Base-by-base conservation (phyloP, 306 rosid species). In the Quercus wislizeni region DNA sequence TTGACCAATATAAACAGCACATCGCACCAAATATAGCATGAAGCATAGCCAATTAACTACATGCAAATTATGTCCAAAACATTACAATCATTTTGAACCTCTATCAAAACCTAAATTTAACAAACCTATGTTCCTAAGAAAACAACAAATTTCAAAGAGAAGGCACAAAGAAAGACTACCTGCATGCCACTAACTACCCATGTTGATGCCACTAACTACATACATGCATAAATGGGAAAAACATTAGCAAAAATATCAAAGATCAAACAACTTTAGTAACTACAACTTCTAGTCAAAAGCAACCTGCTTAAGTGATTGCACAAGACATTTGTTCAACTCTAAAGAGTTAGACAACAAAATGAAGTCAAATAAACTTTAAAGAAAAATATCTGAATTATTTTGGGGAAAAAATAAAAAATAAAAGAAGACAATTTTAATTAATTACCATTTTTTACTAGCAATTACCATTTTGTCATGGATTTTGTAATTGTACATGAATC, bases 151-250 rank as follows among this genome's bases (percentile, higher is more conserved):
- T 14, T 46, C 2, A 5, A 49, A 71, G 38, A 71, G 33, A 71
- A 13, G 52, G 55, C 43, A 61, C 49, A 59, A 27, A 28, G 57
- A 18, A 1, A 76, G 63, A 85, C 95, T 81, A 67, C 21, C 21
- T 21, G 92, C 98, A 86, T 83, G 82, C 99, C 97, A 31, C 93
- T 95, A 90, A 92, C 94, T 87, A 84, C 97, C 99, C 92, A 55
- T 91, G 89, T 94, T 94, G 65, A 92, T 94, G 90, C 97, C 99
- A 86, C 98, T 95, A 87, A 95, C 62, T 74, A 95, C 95, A 97
- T 94, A 90, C 76, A 70, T 41, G 58, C 57, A 43, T 55, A 78
- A 80, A 77, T 23, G 57, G 31, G 74, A 72, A 51, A 74, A 79
- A 55, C 62, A 71, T 78, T 21, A 82, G 61, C 62, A 73, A 71